Percentiles rank a stretch among this genome's conserved stretches.
Evolutionary conservation across 2,329 filamentous ascomycete species (phyloP).

Genomic region (Paecilomyces niveus): DNA sequence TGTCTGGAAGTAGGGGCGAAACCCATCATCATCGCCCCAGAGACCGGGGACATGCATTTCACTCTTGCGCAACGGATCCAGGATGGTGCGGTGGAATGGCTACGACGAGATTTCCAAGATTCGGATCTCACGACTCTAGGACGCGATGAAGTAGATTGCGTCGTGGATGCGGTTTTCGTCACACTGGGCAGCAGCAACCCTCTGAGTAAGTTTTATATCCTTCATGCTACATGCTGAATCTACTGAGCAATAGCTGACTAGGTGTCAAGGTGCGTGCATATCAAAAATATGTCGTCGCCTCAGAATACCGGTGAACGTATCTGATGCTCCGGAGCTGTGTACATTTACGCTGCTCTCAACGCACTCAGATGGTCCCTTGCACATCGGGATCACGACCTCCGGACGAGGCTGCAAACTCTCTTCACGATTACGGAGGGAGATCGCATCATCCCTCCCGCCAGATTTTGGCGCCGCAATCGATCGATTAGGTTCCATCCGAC

Average conservation of each 20-base stretch:
- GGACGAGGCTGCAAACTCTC: slow-evolving; percentile 91
- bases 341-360: slow-evolving; percentile 86
- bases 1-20: slow-evolving; percentile 75
- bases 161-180: slow-evolving; percentile 91
- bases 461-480: slow-evolving; percentile 71
- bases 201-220: slow-evolving; percentile 38
- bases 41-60: slow-evolving; percentile 53
- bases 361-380: slow-evolving; percentile 81
- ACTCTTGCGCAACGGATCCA: slow-evolving; percentile 42
- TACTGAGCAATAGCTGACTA: background rate
- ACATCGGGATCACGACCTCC: slow-evolving; percentile 93
- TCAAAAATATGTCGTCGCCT: slow-evolving; percentile 67
- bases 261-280: slow-evolving; percentile 53
- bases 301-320: slow-evolving; percentile 87
- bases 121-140: slow-evolving; percentile 68
- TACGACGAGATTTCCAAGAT: slow-evolving; percentile 55
- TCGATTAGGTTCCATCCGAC: slow-evolving; percentile 65
- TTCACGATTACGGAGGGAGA: slow-evolving; percentile 78
- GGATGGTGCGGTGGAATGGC: slow-evolving; percentile 35
- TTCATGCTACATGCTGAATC: slow-evolving; percentile 17
- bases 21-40: slow-evolving; percentile 71
- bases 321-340: slow-evolving; percentile 78
- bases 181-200: slow-evolving; percentile 51
- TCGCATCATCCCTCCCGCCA: slow-evolving; percentile 69
- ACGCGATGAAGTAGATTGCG: slow-evolving; percentile 65